Base-by-base conservation (phyloP, 768 basidiomycete species). In the Termitomyces sp. region DNA sequence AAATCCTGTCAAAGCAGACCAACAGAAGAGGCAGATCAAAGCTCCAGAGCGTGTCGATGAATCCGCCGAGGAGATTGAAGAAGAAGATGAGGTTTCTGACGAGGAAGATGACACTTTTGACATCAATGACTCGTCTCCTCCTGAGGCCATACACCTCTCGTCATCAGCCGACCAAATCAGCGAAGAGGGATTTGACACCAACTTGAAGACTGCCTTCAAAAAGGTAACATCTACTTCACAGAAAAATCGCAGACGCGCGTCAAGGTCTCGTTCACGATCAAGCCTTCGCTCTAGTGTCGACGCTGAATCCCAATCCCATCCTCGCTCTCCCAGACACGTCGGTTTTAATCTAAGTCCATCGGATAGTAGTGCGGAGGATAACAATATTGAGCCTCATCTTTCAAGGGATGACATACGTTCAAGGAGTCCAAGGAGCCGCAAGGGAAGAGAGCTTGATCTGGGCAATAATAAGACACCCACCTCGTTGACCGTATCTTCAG, bases 91-190 rank as follows among this genome's bases (percentile, higher is more conserved):
- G 45, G 73, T 70, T 5, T 73, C 76, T 15, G 80, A 80, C 28
- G 83, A 82, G 44, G 77, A 80, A 20, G 81, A 82, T 51, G 81
- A 81, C 62, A 71, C 84, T 64, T 98, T 86, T 71, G 97, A 99
- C 70, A 98, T 98, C 53, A 91, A 97, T 64, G 95, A 98, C 72
- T 88, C 88, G 20, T 87, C 88, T 5, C 78, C 80, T 3, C 78
- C 80, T 2, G 85, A 86, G 51, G 76, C 69, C 16, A 56, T 67
- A 37, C 63, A 55, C 15, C 26, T 48, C 45, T 18, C 51, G 44
- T 41, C 55, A 31, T 56, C 54, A 36, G 59, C 31, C 39, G 55
- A 62, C 46, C 65, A 7, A 69, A 64, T 15, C 55, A 64, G 31
- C 5, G 37, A 46, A 22, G 55, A 56, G 3, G 47, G 72, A 65